Conservation (phyloP, 352 stramenopile species). For the Phytophthora chlamydospora region DNA sequence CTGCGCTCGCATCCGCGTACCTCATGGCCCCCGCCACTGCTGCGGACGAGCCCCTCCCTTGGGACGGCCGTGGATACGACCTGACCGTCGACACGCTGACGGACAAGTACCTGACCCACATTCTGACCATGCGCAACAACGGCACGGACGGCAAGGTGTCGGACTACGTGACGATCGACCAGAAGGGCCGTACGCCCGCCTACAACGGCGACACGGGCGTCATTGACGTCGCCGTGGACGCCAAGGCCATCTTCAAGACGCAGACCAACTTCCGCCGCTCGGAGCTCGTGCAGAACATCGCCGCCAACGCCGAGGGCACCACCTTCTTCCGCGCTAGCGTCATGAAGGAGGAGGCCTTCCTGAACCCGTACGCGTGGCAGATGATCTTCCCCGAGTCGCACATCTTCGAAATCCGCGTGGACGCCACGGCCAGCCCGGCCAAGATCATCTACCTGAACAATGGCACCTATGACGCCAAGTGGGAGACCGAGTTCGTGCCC, state of each 20-base stretch:
- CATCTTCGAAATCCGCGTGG: slow-evolving; percentile 63
- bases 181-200: slow-evolving; percentile 45
- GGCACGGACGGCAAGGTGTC: slow-evolving; percentile 37
- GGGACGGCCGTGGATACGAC: slow-evolving; percentile 57
- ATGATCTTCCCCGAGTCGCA: slow-evolving; percentile 65
- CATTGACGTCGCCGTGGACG: slow-evolving; percentile 56
- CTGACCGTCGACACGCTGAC: slow-evolving; percentile 59
- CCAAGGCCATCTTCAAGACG: slow-evolving; percentile 50
- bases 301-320: slow-evolving; percentile 32
- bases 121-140: slow-evolving; percentile 61
- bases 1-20: slow-evolving; percentile 32
- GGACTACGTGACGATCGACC: slow-evolving; percentile 54
- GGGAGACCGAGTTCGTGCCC: slow-evolving; percentile 48
- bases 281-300: slow-evolving; percentile 64
- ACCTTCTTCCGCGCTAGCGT: slow-evolving; percentile 69
- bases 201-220: slow-evolving; percentile 64
- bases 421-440: slow-evolving; percentile 41
- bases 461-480: slow-evolving; percentile 53
- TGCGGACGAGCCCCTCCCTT: slow-evolving; percentile 45
- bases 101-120: slow-evolving; percentile 68
- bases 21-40: slow-evolving; percentile 16
- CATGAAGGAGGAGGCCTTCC: slow-evolving; percentile 50
- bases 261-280: slow-evolving; percentile 64
- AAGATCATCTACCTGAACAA: slow-evolving; percentile 63
- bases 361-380: slow-evolving; percentile 65